Evolutionary conservation across 768 basidiomycete genomes (phyloP).

Genomic region (Rubroboletus satanas): DNA sequence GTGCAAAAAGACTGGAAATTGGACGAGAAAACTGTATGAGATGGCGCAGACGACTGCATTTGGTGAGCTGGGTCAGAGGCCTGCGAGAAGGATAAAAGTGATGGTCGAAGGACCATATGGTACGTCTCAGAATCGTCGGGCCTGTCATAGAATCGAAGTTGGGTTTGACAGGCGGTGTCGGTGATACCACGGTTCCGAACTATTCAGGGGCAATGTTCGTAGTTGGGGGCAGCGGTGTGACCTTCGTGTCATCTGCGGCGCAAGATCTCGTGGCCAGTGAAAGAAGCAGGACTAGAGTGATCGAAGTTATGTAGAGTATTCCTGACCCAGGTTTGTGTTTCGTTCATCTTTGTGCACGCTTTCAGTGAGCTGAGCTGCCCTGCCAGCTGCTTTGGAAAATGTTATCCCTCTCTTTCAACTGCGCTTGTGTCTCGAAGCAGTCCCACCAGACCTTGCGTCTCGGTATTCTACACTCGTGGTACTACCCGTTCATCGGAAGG

Average conservation of each 20-base stretch:
- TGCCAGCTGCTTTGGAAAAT: constrained; percentile 41
- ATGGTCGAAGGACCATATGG: constrained; percentile 56
- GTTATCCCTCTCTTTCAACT: constrained; percentile 46
- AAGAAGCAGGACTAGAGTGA: constrained; percentile 48
- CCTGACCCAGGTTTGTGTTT: constrained; percentile 44
- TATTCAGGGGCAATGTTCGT: constrained; percentile 67
- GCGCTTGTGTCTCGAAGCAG: constrained; percentile 41
- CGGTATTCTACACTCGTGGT: constrained; percentile 57
- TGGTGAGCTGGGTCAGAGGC: constrained; percentile 20
- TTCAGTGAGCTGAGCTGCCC: neutral
- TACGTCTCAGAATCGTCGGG: constrained; percentile 14
- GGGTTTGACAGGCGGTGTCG: constrained; percentile 44
- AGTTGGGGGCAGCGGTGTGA: constrained; percentile 75
- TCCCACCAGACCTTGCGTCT: constrained; percentile 44
- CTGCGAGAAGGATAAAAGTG: constrained; percentile 32
- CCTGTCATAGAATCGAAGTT: neutral
- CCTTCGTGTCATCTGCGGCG: constrained; percentile 59
- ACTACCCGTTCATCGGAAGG: constrained; percentile 1
- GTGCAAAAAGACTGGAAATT: constrained; percentile 61
- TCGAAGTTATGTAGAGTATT: constrained; percentile 69
- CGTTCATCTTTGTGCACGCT: neutral
- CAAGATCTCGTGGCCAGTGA: constrained; percentile 59
- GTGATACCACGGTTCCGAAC: constrained; percentile 56
- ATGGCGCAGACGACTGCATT: constrained; percentile 36
- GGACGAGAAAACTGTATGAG: constrained; percentile 57